Conservation (phyloP, 768 basidiomycete genomes). For the Boletus speciosus region DNA sequence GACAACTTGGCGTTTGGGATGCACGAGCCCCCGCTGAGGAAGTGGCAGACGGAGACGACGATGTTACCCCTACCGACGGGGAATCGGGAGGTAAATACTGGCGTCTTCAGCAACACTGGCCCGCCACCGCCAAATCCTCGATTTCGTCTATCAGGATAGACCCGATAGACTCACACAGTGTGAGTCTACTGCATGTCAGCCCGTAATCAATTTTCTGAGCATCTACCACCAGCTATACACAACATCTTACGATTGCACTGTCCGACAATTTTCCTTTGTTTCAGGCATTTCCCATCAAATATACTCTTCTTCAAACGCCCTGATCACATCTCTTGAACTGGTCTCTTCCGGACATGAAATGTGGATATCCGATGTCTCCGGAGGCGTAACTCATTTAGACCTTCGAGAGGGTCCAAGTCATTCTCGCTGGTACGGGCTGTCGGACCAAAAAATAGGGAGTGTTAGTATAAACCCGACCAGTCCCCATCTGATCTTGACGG, state of each 20-base stretch:
- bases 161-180: slow-evolving; percentile 70
- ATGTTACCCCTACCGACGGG: slow-evolving; percentile 37
- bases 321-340: slow-evolving; percentile 72
- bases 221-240: slow-evolving; percentile 59
- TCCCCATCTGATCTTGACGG: slow-evolving; percentile 64
- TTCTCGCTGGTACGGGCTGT: slow-evolving; percentile 59
- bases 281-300: slow-evolving; percentile 71
- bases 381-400: slow-evolving; percentile 74
- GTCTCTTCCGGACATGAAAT: slow-evolving; percentile 68
- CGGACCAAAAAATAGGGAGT: slow-evolving; percentile 72
- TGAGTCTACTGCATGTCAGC: slow-evolving; percentile 29
- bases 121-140: slow-evolving; percentile 73
- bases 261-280: slow-evolving; percentile 69
- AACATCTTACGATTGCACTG: slow-evolving; percentile 76
- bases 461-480: slow-evolving; percentile 75
- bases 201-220: background rate
- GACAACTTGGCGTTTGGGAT: slow-evolving; percentile 84
- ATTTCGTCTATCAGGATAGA: slow-evolving; percentile 77
- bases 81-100: slow-evolving; percentile 72
- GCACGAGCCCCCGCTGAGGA: slow-evolving; percentile 69
- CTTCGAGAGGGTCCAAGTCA: slow-evolving; percentile 58
- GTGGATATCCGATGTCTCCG: slow-evolving; percentile 77
- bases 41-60: slow-evolving; percentile 60
- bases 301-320: slow-evolving; percentile 50
- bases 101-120: slow-evolving; percentile 82